Percentiles rank a stretch among this genome's conserved stretches.
Conservation (phyloP, 352 stramenopile species). For the Globisporangium rhizosaccharum region DNA sequence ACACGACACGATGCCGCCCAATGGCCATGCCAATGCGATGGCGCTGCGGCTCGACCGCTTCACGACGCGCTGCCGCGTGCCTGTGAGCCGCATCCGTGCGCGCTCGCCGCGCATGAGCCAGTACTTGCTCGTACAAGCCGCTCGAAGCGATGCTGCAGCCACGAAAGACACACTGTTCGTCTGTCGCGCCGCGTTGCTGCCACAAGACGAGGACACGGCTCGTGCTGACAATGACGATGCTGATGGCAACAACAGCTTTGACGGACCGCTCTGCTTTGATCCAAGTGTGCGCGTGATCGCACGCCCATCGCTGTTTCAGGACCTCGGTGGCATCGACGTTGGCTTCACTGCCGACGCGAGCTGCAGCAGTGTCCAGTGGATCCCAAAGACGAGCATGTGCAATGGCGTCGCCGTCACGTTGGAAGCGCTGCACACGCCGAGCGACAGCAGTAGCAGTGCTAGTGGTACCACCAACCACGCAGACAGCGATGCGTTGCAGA, state of each 20-base stretch:
- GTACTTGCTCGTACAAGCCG: conserved; percentile 21
- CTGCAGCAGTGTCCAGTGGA: conserved; percentile 27
- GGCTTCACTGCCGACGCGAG: conserved; percentile 1
- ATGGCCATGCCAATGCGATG: not conserved
- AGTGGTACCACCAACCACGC: not conserved
- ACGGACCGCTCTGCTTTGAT: conserved; percentile 15
- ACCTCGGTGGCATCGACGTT: conserved; percentile 17
- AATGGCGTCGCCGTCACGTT: conserved; percentile 47
- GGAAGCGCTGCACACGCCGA: conserved; percentile 17
- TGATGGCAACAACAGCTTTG: not conserved
- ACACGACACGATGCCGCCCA: not conserved
- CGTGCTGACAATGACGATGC: not conserved
- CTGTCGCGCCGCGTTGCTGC: conserved; percentile 36
- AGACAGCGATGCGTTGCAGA: not conserved
- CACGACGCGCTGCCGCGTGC: conserved; percentile 52
- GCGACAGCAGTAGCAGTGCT: not conserved
- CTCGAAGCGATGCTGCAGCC: not conserved
- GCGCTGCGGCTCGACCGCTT: conserved; percentile 32
- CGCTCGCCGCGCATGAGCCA: conserved; percentile 28
- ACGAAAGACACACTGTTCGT: conserved; percentile 17
- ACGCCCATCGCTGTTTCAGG: conserved; percentile 7
- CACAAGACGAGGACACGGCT: not conserved
- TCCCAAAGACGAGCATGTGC: conserved; percentile 34
- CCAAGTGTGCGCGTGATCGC: conserved; percentile 20
- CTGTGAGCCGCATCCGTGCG: conserved; percentile 21